Percentiles rank a stretch among this genome's conserved stretches.
phyloP scores from a whole-genome alignment of 208 protist species.

The Leishmania aethiopica region DNA sequence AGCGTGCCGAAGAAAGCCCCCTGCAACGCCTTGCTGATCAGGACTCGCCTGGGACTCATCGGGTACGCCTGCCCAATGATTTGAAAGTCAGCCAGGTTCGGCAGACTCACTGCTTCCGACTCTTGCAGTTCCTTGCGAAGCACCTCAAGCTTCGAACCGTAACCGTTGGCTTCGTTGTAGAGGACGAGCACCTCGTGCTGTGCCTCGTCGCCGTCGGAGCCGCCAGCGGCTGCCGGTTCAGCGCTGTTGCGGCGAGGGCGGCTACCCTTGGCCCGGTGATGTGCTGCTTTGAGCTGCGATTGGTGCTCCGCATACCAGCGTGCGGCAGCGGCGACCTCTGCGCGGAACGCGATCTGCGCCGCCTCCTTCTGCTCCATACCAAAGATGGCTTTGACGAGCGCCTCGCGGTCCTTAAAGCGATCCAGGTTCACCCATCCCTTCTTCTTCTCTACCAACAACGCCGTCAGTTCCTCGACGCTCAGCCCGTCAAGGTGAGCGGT shows the following conservation, averaged over 20 bases:
- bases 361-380: conserved; percentile 23
- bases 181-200: conserved; percentile 29
- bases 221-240: background rate
- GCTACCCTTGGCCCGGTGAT: background rate
- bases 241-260: conserved; percentile 7
- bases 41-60: conserved; percentile 4
- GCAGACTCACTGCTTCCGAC: conserved; percentile 13
- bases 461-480: conserved; percentile 33
- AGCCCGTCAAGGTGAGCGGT: conserved; percentile 15
- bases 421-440: conserved; percentile 34
- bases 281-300: conserved; percentile 4
- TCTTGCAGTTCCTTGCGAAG: conserved; percentile 25
- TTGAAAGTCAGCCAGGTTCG: conserved; percentile 20
- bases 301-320: conserved; percentile 25
- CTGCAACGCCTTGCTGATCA: conserved; percentile 21
- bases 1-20: conserved; percentile 28
- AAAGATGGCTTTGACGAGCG: conserved; percentile 23
- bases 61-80: conserved; percentile 18
- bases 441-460: conserved; percentile 38
- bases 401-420: conserved; percentile 23
- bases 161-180: conserved; percentile 26
- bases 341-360: conserved; percentile 25
- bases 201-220: background rate
- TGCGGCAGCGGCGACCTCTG: conserved; percentile 16
- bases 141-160: conserved; percentile 9